Evolutionary conservation across 768 basidiomycete species (phyloP).

Genomic region (Russula virescens): DNA sequence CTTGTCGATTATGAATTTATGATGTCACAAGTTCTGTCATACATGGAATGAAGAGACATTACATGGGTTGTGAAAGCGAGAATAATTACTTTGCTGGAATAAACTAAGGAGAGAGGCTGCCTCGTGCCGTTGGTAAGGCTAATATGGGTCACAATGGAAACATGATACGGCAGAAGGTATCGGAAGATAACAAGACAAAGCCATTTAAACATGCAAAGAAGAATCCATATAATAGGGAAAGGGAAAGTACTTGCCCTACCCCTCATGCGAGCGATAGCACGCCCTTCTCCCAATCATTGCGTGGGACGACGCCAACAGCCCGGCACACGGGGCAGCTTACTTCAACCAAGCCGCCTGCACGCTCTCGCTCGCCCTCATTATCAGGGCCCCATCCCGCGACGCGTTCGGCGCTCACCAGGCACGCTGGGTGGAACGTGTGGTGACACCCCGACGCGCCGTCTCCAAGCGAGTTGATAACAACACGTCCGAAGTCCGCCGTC

Average conservation of each 20-base stretch:
- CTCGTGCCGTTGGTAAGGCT: no score
- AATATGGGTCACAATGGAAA: no score
- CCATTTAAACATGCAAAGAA: neutral
- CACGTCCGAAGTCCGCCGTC: conserved; percentile 31
- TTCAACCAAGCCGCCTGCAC: conserved; percentile 40
- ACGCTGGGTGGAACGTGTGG: conserved; percentile 68
- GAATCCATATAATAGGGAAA: neutral
- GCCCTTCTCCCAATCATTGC: conserved; percentile 56
- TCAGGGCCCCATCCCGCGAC: conserved; percentile 53
- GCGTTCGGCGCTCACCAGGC: conserved; percentile 63
- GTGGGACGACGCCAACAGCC: conserved; percentile 51
- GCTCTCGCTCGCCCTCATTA: conserved; percentile 32
- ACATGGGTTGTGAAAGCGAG: no score
- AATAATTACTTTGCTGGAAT: no score
- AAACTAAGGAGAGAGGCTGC: no score
- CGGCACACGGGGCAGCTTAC: conserved; percentile 75
- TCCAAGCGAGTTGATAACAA: conserved; percentile 34
- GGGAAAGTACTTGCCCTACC: neutral
- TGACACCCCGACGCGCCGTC: conserved; percentile 39
- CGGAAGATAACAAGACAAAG: neutral
- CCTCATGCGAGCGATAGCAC: conserved; percentile 29
- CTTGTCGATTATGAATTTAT: neutral
- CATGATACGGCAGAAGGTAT: neutral
- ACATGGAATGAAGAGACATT: no score
- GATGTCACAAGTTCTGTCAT: conserved; percentile 4